Conservation (phyloP, 352 stramenopile species). For the Phytophthora hibernalis region DNA sequence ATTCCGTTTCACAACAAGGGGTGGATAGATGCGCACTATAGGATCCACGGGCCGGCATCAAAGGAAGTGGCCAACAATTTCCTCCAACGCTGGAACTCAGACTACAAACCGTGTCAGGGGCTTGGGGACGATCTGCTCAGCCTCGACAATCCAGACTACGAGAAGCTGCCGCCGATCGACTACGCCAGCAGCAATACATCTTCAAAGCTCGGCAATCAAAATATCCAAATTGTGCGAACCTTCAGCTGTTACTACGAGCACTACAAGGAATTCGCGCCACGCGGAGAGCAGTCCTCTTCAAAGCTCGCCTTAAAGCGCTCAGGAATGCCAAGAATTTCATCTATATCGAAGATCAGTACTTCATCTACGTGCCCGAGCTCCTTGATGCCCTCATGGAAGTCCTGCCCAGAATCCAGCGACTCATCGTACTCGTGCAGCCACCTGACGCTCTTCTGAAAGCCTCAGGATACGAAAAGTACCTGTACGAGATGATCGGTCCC, state of each 20-base stretch:
- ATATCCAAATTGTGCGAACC: slow-evolving; percentile 60
- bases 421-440: slow-evolving; percentile 55
- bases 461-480: slow-evolving; percentile 52
- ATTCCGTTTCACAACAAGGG: slow-evolving; percentile 45
- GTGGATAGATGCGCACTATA: slow-evolving; percentile 54
- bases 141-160: slow-evolving; percentile 47
- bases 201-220: slow-evolving; percentile 28
- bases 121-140: slow-evolving; percentile 35
- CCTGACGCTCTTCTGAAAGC: slow-evolving; percentile 34
- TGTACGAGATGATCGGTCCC: slow-evolving; percentile 62
- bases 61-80: slow-evolving; percentile 58
- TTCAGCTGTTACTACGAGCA: slow-evolving; percentile 61
- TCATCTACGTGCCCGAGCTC: slow-evolving; percentile 52
- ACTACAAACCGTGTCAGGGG: slow-evolving; percentile 23
- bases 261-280: slow-evolving; percentile 62
- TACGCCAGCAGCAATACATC: slow-evolving; percentile 1
- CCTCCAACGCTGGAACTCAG: slow-evolving; percentile 53
- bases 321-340: slow-evolving; percentile 50
- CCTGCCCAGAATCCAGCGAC: slow-evolving; percentile 47
- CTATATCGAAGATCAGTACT: slow-evolving; percentile 45
- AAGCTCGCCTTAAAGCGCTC: slow-evolving; percentile 50
- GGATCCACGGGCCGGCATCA: slow-evolving; percentile 44
- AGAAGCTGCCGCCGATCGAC: slow-evolving; percentile 5
- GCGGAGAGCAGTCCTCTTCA: slow-evolving; percentile 55
- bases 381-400: slow-evolving; percentile 51